phyloP scores from a whole-genome alignment of 495 filamentous ascomycete genomes.

The Penicillium steckii region DNA sequence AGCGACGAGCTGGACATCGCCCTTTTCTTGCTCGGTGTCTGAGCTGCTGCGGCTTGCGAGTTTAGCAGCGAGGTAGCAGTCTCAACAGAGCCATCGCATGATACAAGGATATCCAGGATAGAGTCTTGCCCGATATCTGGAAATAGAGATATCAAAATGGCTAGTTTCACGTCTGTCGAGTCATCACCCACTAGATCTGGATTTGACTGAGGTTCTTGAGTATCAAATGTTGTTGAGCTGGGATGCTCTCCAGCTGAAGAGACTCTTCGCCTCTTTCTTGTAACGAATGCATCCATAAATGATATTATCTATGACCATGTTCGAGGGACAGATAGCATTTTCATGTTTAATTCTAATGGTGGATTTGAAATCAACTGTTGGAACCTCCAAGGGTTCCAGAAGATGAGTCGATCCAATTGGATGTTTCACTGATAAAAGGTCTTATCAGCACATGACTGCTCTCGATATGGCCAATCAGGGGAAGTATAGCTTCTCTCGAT shows the following conservation, averaged over 20 bases:
- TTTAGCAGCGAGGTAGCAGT: slow-evolving; percentile 54
- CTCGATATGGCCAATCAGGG: no score
- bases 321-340: background rate
- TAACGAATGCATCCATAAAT: slow-evolving; percentile 58
- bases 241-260: slow-evolving; percentile 14
- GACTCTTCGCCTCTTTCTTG: slow-evolving; percentile 48
- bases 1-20: slow-evolving; percentile 13
- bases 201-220: background rate
- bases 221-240: background rate
- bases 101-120: slow-evolving; percentile 76
- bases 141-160: slow-evolving; percentile 75
- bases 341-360: background rate
- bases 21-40: slow-evolving; percentile 29
- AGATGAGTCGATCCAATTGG: no score
- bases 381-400: background rate
- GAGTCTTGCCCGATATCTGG: slow-evolving; percentile 58
- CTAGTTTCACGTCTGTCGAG: slow-evolving; percentile 86
- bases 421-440: slow-evolving; percentile 6
- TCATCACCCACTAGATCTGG: slow-evolving; percentile 51
- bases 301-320: background rate
- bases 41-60: slow-evolving; percentile 16
- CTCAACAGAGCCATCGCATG: slow-evolving; percentile 73
- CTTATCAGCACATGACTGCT: slow-evolving; percentile 35
- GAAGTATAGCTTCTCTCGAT: no score
- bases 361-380: background rate